Percentiles rank a stretch among this genome's conserved stretches.
Evolutionary conservation across 2,329 filamentous ascomycete species (phyloP).

Genomic region (Scytalidium lignicola): DNA sequence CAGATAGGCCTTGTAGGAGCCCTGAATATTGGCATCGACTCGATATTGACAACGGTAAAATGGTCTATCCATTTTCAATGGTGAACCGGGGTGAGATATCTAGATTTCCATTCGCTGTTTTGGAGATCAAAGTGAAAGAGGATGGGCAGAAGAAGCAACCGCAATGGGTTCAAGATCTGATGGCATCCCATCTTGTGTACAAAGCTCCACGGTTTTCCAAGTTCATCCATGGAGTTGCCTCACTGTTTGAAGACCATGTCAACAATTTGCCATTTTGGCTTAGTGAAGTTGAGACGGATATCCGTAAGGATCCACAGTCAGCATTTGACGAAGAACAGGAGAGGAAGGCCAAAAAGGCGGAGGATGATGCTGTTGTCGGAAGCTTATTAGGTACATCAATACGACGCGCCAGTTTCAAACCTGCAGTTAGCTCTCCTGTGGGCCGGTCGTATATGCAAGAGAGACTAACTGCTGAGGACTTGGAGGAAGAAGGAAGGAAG

Average conservation of each 20-base stretch:
- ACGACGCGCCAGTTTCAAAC: constrained; percentile 46
- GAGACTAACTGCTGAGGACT: constrained; percentile 42
- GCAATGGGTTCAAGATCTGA: constrained; percentile 86
- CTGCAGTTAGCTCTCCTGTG: constrained; percentile 60
- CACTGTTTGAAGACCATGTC: constrained; percentile 91
- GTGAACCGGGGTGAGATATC: constrained; percentile 89
- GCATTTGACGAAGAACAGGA: constrained; percentile 92
- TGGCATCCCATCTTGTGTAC: constrained; percentile 88
- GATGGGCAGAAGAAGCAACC: constrained; percentile 61
- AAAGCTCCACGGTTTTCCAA: constrained; percentile 90
- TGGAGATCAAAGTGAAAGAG: constrained; percentile 87
- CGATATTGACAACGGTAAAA: constrained; percentile 78
- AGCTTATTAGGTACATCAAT: constrained; percentile 65
- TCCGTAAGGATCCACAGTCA: constrained; percentile 83
- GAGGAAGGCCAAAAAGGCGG: constrained; percentile 70
- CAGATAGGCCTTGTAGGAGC: constrained; percentile 80
- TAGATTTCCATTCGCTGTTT: constrained; percentile 81
- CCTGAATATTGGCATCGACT: constrained; percentile 84
- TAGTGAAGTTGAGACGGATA: constrained; percentile 84
- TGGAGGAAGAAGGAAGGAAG: constrained; percentile 18
- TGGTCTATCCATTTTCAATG: constrained; percentile 81
- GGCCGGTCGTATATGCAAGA: constrained; percentile 61
- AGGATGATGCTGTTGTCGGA: constrained; percentile 85
- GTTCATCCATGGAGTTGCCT: constrained; percentile 89
- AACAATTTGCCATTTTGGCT: constrained; percentile 97